phyloP scores from a whole-genome alignment of 306 rosid species.

The Cucurbita moschata region DNA sequence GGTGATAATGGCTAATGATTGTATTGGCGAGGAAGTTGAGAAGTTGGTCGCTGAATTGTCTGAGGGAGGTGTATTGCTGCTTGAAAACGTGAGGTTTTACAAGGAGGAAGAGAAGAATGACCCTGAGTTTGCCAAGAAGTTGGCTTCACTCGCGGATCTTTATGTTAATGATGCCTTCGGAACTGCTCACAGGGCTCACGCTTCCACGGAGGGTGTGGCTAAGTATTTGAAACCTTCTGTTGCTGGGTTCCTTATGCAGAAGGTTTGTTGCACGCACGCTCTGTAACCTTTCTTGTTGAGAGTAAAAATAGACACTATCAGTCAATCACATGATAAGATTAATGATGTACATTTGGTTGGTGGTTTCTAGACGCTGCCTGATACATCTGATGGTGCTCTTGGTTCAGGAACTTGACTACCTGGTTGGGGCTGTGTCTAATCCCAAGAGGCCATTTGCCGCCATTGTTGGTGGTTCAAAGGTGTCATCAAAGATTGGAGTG shows the following conservation, averaged over 20 bases:
- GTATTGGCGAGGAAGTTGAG: constrained; percentile 73
- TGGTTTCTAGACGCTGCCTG: neutral
- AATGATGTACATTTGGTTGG: neutral
- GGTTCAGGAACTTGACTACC: constrained; percentile 82
- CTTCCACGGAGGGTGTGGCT: constrained; percentile 89
- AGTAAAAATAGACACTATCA: neutral
- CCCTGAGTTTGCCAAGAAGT: constrained; percentile 79
- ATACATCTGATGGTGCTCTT: neutral
- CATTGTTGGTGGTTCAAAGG: constrained; percentile 89
- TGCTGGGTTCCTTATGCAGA: constrained; percentile 94
- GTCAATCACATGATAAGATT: neutral
- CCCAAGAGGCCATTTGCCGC: constrained; percentile 98
- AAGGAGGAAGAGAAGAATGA: constrained; percentile 98
- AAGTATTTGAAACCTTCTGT: constrained; percentile 78
- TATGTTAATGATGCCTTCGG: constrained; percentile 96
- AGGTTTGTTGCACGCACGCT: constrained; percentile 24
- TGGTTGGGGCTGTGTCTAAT: constrained; percentile 72
- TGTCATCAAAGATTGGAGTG: constrained; percentile 84
- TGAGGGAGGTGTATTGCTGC: constrained; percentile 88
- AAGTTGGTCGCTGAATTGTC: constrained; percentile 56
- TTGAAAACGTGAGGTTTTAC: constrained; percentile 84
- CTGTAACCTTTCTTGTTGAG: neutral
- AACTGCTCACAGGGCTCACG: constrained; percentile 93
- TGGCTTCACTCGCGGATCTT: constrained; percentile 85
- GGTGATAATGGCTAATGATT: constrained; percentile 67